These are phyloP conservation scores for Backusella psychrophila DNA, from an alignment of 192 early-diverging fungal species.

Conservation along the genomic window DNA sequence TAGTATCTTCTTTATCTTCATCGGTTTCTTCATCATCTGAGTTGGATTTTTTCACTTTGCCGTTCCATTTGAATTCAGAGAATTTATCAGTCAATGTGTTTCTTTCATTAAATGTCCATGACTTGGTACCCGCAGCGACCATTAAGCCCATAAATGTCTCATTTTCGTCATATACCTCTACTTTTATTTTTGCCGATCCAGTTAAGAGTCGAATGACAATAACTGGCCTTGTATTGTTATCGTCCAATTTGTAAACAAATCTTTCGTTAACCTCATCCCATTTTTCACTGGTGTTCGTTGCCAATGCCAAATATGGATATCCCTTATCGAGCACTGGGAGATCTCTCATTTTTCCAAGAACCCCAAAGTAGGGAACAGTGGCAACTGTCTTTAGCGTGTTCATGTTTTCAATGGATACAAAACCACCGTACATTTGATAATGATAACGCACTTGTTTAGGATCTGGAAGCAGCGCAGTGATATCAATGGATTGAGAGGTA, in stretches of 20 bases:
- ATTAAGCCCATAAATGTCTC: background rate
- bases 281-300: background rate
- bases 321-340: conserved; percentile 37
- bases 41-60: background rate
- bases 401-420: conserved; percentile 24
- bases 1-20: background rate
- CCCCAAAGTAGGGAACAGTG: conserved; percentile 48
- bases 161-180: conserved; percentile 9
- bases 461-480: conserved; percentile 21
- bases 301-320: conserved; percentile 11
- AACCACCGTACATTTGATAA: conserved; percentile 46
- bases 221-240: conserved; percentile 43
- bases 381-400: conserved; percentile 16
- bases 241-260: conserved; percentile 1
- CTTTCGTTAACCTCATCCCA: background rate
- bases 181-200: conserved; percentile 16
- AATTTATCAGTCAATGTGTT: conserved; percentile 12
- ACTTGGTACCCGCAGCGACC: background rate
- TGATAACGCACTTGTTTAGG: conserved; percentile 21
- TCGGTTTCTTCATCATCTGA: background rate
- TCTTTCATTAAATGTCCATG: conserved; percentile 8
- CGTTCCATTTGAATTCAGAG: conserved; percentile 14
- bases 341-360: conserved; percentile 41
- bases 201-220: conserved; percentile 20
- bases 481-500: conserved; percentile 1